phyloP scores from a whole-genome alignment of 2,329 filamentous ascomycete genomes.

The Dothideomycetidae sp. region DNA sequence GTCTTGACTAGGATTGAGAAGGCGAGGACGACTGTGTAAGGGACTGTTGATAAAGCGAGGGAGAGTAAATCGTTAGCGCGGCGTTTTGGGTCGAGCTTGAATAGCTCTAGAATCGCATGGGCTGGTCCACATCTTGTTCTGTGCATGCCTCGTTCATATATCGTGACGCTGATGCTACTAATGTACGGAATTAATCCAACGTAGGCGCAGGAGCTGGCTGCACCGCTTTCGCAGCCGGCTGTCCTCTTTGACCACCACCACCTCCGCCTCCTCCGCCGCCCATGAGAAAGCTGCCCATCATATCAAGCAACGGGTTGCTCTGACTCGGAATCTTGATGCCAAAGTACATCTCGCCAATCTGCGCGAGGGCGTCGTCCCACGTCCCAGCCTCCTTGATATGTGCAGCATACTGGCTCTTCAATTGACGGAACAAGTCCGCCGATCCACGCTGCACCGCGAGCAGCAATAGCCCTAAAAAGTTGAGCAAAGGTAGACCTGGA shows the following conservation, averaged over 20 bases:
- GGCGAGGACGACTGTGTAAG: constrained; percentile 1
- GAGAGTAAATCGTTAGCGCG: constrained; percentile 9
- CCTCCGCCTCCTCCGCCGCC: constrained; percentile 44
- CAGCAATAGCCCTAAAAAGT: constrained; percentile 77
- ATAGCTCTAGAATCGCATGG: no score
- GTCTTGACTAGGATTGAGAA: constrained; percentile 10
- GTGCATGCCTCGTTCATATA: constrained; percentile 7
- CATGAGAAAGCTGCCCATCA: constrained; percentile 93
- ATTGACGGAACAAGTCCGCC: constrained; percentile 65
- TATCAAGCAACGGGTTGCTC: constrained; percentile 87
- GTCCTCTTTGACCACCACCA: constrained; percentile 31
- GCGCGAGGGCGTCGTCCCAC: constrained; percentile 69
- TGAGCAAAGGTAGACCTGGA: constrained; percentile 81
- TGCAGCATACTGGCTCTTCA: constrained; percentile 65
- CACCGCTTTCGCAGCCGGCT: constrained; percentile 34
- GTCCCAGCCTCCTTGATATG: constrained; percentile 58
- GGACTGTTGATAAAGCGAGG: constrained; percentile 8
- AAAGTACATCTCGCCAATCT: constrained; percentile 95
- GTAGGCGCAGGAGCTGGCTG: constrained; percentile 25
- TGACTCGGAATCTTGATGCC: constrained; percentile 76
- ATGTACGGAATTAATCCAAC: constrained; percentile 16
- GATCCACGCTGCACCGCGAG: constrained; percentile 68
- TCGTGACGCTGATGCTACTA: constrained; percentile 3
- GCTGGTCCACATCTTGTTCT: no score
- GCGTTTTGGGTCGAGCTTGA: constrained; percentile 10